Evolutionary conservation across 176 grass and related monocot species (phyloP), one percentile per base, ranked within the genome.

Genomic region (Ensete glaucum): DNA sequence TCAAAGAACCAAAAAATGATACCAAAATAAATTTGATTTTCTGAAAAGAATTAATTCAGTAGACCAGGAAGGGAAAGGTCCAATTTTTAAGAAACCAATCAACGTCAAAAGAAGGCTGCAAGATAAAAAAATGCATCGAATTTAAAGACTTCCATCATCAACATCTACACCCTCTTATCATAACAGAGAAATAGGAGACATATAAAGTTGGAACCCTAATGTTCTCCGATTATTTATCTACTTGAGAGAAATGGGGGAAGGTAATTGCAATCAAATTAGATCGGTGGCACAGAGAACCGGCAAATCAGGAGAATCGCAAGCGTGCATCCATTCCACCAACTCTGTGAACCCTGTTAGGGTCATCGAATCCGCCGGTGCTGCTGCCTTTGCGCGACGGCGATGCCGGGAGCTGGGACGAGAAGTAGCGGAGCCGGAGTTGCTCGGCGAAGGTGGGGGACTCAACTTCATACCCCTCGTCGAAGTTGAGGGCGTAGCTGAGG

Each of bases 401-500:
- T 10, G 80, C 21, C 4, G 80, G 83, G 9, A 82, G 79, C 66
- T 80, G 77, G 24, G 82, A 73, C 72, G 82, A 67, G 75, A 81
- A 81, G 57, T 21, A 67, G 12, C 64, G 57, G 81, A 77, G 23
- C 57, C 57, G 76, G 21, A 58, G 62, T 2, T 64, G 70, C 11
- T 43, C 34, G 34, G 79, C 71, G 16, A 70, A 74, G 7, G 74
- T 43, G 77, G 73, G 16, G 64, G 65, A 53, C 60, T 60, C 3
- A 11, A 53, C 77, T 8, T 67, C 52, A 4, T 11, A 54, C 0
- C 80, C 87, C 9, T 89, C 80, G 73, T 89, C 88, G 75, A 90
- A 90, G 71, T 90, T 90, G 15, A 76, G 84, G 16, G 84, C 84
- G 65, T 90, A 90, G 81, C 88, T 90, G 29, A 72, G 78, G 2